These are phyloP conservation scores for Hymenoscyphus repandus DNA, from an alignment of 2,329 filamentous ascomycete genomes.

Conservation along the genomic window DNA sequence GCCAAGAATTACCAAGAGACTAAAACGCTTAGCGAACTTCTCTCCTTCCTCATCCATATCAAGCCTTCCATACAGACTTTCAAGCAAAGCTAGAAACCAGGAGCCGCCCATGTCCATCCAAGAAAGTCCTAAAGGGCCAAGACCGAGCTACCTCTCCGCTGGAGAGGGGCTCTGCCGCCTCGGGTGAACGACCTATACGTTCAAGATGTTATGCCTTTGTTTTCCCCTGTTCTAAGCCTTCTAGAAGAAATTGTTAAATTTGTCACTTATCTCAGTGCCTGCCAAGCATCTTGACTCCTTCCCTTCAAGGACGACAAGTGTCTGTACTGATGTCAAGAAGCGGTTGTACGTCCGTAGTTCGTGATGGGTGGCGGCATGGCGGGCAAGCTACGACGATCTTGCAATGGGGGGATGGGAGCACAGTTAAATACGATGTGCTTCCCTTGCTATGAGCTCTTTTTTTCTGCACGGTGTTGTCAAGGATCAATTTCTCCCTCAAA, in stretches of 20 bases:
- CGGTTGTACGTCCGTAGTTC: background rate
- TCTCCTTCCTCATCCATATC: constrained; percentile 4
- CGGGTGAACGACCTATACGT: background rate
- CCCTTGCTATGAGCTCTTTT: background rate
- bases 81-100: background rate
- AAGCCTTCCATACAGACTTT: constrained; percentile 1
- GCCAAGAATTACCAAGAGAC: constrained; percentile 4
- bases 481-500: constrained; percentile 2
- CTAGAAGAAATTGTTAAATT: background rate
- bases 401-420: background rate
- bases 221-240: background rate
- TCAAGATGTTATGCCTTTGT: background rate
- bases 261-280: background rate
- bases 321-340: background rate
- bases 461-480: constrained; percentile 1
- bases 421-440: background rate
- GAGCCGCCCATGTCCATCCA: background rate
- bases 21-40: constrained; percentile 1
- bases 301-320: constrained; percentile 8
- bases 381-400: background rate
- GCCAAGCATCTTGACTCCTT: constrained; percentile 14
- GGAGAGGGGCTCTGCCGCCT: background rate
- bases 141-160: too few species aligned
- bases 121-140: background rate
- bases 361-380: background rate